A percentile compares a stretch with the other conserved stretches of the same genome.
These are phyloP conservation scores for Dactylis glomerata DNA, from an alignment of 176 grass and related monocot species.

Conservation along the genomic window DNA sequence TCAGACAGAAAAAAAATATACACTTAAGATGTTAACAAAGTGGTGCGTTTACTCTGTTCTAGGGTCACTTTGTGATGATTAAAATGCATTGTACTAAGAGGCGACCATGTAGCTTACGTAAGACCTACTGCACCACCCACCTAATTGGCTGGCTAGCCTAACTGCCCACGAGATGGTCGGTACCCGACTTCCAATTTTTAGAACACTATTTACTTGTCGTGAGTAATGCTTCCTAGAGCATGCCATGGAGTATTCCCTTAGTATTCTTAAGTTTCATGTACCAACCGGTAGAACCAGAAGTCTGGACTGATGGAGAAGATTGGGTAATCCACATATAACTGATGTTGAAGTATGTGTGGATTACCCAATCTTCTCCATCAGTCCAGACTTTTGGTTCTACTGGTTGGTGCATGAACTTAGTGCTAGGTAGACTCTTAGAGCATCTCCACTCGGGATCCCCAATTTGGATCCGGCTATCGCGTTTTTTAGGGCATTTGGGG, in stretches of 20 bases:
- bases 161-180: background rate
- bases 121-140: background rate
- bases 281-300: no score
- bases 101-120: background rate
- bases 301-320: no score
- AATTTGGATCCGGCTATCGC: no score
- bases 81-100: background rate
- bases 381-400: no score
- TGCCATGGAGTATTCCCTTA: background rate
- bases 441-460: no score
- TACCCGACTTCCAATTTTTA: background rate
- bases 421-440: no score
- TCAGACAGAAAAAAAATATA: background rate
- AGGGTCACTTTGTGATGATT: constrained; percentile 9
- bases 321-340: no score
- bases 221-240: constrained; percentile 8
- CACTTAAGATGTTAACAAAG: background rate
- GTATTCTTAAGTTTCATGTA: no score
- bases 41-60: background rate
- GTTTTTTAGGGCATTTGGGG: no score
- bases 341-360: no score
- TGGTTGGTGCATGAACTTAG: no score
- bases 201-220: background rate
- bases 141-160: background rate
- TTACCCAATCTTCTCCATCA: no score